Base-by-base conservation (phyloP, 805 yeast genomes). In the Candida qinlingensis region DNA sequence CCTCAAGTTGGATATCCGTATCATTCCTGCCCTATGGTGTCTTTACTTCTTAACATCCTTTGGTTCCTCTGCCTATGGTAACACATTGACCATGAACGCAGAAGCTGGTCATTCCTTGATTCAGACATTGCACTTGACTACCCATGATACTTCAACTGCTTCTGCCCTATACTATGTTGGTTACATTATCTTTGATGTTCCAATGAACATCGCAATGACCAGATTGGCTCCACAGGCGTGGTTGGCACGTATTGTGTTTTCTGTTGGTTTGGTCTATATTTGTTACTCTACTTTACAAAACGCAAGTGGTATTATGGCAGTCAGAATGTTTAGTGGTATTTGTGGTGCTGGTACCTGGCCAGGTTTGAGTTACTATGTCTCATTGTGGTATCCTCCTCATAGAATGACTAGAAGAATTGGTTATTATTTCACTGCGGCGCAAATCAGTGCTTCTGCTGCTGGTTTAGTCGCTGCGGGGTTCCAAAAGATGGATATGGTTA, bases 281-380 rank as follows among this genome's bases (percentile, higher is more conserved):
- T 89, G 95, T 62, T 86, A 85, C 61, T 71, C 82, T 6, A 83
- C 86, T 1, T 68, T 87, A 49, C 51, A 61, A n/a, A 75, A 72
- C 46, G 67, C 76, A 4, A 59, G 74, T 7, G 92, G 92, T 5
- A 69, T 88, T 31, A 79, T 81, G 49, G 95, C 90, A 2, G 65
- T 81, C 39, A 73, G 95, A 54, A 80, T 87, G 50, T 73, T 88
- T 49, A 76, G 85, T 30, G 96, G 96, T 42, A 55, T 84, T 48
- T 85, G 83, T 49, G 87, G 87, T 45, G 94, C 96, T 9, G 96
- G 96, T 39, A 80, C 87, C 4, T 87, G 96, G 96, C 96, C 96
- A 1, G 96, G 95, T 8, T 73, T 88, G 84, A 80, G 89, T 26
- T 88, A 87, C 66, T 88, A 88, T 60, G 73, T 88, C 39, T 79